Percentiles rank a stretch among this genome's conserved stretches.
phyloP scores from a whole-genome alignment of 306 rosid species.

The Canavalia ensiformis region DNA sequence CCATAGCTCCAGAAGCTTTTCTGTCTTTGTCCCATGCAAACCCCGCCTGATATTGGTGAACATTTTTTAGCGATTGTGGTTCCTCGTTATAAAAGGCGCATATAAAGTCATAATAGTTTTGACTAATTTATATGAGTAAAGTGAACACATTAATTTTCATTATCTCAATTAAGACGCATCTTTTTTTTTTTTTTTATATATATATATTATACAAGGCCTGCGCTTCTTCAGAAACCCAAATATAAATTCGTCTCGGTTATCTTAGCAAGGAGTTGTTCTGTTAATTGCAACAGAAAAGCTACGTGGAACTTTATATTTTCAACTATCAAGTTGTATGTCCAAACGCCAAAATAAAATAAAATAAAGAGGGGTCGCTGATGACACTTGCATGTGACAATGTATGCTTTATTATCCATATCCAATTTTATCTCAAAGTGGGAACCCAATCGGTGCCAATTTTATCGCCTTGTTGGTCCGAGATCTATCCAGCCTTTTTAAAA shows the following conservation, averaged over 20 bases:
- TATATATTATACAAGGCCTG: too few relatives aligned
- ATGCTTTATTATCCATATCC: neutral
- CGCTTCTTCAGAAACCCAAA: neutral
- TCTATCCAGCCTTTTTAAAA: slow-evolving; percentile 30
- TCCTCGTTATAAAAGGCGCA: neutral
- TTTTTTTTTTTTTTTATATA: too few relatives aligned
- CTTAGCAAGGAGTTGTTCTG: too few relatives aligned
- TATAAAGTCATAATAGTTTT: too few relatives aligned
- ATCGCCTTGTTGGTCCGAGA: slow-evolving; percentile 3
- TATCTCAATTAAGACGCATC: too few relatives aligned
- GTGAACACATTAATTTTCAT: too few relatives aligned
- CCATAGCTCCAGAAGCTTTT: slow-evolving; percentile 47
- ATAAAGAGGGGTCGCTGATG: neutral
- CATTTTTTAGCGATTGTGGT: neutral
- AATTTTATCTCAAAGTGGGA: neutral
- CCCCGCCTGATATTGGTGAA: slow-evolving; percentile 5
- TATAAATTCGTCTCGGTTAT: neutral
- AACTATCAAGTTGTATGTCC: slow-evolving; percentile 11
- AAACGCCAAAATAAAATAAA: neutral
- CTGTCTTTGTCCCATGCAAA: slow-evolving; percentile 35
- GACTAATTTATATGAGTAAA: too few relatives aligned
- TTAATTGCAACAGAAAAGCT: too few relatives aligned
- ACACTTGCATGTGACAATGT: slow-evolving; percentile 43
- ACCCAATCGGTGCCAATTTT: neutral
- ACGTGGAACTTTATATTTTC: neutral